Evolutionary conservation across 306 rosid genomes (phyloP).

Genomic region (Lathyrus oleraceus): DNA sequence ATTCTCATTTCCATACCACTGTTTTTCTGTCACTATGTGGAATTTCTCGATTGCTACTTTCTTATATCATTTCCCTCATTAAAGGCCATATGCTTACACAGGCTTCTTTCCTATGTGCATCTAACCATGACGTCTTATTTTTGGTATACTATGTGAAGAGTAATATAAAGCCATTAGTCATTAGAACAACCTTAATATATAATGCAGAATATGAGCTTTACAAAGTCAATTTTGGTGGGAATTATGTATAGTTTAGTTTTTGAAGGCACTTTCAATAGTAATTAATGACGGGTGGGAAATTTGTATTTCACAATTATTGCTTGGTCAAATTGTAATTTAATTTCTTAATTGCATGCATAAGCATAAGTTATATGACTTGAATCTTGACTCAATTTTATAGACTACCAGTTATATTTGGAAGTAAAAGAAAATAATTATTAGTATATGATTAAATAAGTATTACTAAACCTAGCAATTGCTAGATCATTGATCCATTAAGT

Average conservation of each 20-base stretch:
- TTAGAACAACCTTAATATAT: conserved; percentile 31
- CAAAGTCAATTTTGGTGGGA: conserved; percentile 46
- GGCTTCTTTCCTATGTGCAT: conserved; percentile 28
- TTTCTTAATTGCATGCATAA: conserved; percentile 29
- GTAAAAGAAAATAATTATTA: conserved; percentile 19
- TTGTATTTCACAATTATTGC: conserved; percentile 15
- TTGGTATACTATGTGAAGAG: conserved; percentile 20
- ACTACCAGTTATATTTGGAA: conserved; percentile 28
- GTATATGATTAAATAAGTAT: neutral
- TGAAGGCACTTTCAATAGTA: conserved; percentile 23
- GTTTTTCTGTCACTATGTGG: conserved; percentile 43
- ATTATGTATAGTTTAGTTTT: conserved; percentile 25
- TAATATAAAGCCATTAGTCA: conserved; percentile 29
- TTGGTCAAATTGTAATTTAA: conserved; percentile 39
- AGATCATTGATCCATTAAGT: conserved; percentile 11
- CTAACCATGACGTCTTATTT: conserved; percentile 39
- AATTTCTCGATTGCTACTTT: conserved; percentile 29
- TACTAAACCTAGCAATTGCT: neutral
- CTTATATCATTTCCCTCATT: conserved; percentile 1
- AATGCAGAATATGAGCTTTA: conserved; percentile 25
- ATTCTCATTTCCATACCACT: conserved; percentile 37
- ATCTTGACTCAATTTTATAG: conserved; percentile 38
- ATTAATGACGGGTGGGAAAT: conserved; percentile 10
- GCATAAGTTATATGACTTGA: conserved; percentile 37
- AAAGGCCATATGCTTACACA: conserved; percentile 39